These are phyloP conservation scores for Theobroma grandiflorum DNA, from an alignment of 441 rosid genomes.

Conservation along the genomic window DNA sequence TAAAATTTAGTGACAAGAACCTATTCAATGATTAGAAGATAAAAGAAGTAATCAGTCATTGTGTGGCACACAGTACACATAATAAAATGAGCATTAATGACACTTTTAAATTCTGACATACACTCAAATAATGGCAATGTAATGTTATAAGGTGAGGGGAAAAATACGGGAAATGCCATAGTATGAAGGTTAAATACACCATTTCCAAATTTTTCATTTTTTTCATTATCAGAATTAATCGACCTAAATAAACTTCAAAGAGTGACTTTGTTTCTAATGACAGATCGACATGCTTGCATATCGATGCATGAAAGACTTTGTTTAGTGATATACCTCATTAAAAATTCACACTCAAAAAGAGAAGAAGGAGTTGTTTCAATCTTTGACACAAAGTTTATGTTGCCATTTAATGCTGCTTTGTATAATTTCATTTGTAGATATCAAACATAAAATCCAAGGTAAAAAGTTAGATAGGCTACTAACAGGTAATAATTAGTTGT, in stretches of 20 bases:
- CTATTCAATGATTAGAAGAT: conserved; percentile 6
- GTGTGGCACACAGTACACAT: background rate
- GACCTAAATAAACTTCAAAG: conserved; percentile 17
- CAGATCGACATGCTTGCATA: conserved; percentile 19
- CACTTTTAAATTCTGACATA: background rate
- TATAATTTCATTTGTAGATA: conserved; percentile 6
- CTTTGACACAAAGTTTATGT: background rate
- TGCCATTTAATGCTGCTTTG: background rate
- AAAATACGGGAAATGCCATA: background rate
- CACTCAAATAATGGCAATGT: background rate
- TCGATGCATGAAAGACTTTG: background rate
- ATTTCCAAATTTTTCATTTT: background rate
- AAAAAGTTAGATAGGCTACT: background rate
- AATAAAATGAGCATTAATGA: background rate
- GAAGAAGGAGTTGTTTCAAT: background rate
- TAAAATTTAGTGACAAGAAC: conserved; percentile 4
- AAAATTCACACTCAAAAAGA: background rate
- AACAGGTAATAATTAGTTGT: background rate
- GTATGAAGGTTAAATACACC: conserved; percentile 11
- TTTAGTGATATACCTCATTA: background rate
- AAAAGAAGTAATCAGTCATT: background rate
- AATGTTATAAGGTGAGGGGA: background rate
- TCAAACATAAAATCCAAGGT: conserved; percentile 13
- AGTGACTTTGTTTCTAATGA: background rate
- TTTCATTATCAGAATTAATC: background rate